Conservation (phyloP, 192 early-diverging fungal genomes). For the Mortierella claussenii region DNA sequence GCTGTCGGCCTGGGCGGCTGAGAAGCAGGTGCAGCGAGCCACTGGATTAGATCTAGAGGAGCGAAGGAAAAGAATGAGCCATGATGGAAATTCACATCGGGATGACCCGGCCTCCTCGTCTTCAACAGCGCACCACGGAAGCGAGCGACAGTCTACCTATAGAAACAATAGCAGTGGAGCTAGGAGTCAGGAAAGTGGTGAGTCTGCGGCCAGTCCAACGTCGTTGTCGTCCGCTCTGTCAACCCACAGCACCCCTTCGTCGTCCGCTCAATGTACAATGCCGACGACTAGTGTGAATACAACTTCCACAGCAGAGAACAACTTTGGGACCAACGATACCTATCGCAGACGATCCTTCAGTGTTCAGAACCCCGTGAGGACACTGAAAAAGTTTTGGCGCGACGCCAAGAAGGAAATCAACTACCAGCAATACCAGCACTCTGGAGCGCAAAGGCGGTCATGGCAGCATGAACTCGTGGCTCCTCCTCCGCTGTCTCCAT, state of each 20-base stretch:
- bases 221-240: too few relatives aligned
- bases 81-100: too few relatives aligned
- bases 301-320: slow-evolving; percentile 5
- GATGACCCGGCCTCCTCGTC: too few relatives aligned
- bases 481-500: slow-evolving; percentile 17
- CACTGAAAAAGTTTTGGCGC: slow-evolving; percentile 28
- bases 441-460: not conserved
- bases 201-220: too few relatives aligned
- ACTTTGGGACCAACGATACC: slow-evolving; percentile 25
- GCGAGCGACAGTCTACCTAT: too few relatives aligned
- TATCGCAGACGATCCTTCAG: slow-evolving; percentile 29
- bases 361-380: slow-evolving; percentile 17
- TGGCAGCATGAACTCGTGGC: slow-evolving; percentile 21
- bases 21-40: slow-evolving; percentile 9
- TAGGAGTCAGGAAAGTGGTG: not conserved
- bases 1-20: not conserved
- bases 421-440: not conserved
- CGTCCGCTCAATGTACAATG: too few relatives aligned
- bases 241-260: too few relatives aligned
- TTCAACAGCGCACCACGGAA: too few relatives aligned
- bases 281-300: too few relatives aligned
- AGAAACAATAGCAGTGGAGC: not conserved
- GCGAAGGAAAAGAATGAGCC: not conserved
- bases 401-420: slow-evolving; percentile 19
- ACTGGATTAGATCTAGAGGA: slow-evolving; percentile 8